Conservation (phyloP, 1,284 basidiomycete species). For the Malassezia dermatis region DNA sequence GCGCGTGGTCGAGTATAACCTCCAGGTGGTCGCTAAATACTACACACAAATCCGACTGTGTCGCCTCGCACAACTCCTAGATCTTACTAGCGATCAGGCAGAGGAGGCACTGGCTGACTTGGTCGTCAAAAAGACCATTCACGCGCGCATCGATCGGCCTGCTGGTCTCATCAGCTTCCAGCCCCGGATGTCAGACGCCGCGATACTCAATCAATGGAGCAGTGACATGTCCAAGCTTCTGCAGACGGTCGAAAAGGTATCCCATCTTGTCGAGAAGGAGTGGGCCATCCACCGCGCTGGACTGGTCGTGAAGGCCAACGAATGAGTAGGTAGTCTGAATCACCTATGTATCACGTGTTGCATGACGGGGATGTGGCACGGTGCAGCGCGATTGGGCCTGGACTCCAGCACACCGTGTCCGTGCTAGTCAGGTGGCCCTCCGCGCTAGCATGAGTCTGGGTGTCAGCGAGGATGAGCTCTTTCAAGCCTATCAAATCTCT, state of each 20-base stretch:
- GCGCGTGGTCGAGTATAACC: constrained; percentile 94
- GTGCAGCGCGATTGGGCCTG: not conserved
- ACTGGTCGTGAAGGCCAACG: constrained; percentile 19
- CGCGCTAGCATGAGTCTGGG: constrained; percentile 18
- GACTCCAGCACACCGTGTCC: not conserved
- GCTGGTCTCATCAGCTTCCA: constrained; percentile 73
- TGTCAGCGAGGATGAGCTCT: constrained; percentile 42
- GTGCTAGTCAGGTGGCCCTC: not conserved
- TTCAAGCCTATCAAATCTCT: constrained; percentile 49
- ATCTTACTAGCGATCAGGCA: constrained; percentile 68
- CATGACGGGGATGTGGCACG: not conserved
- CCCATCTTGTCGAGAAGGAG: constrained; percentile 44
- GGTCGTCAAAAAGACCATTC: constrained; percentile 77
- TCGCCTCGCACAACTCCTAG: constrained; percentile 75
- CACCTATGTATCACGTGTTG: not conserved
- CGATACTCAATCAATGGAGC: constrained; percentile 86
- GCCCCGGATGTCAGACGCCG: constrained; percentile 28
- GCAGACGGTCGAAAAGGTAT: constrained; percentile 43
- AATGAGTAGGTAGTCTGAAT: not conserved
- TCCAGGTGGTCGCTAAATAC: constrained; percentile 85
- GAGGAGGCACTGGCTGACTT: constrained; percentile 78
- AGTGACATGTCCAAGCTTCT: constrained; percentile 79
- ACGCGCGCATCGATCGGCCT: constrained; percentile 87
- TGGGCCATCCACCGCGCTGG: constrained; percentile 44
- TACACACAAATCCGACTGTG: constrained; percentile 82